Percentiles rank a stretch among this genome's conserved stretches.
phyloP scores from a whole-genome alignment of 768 basidiomycete species.

The Hydnomerulius pinastri region DNA sequence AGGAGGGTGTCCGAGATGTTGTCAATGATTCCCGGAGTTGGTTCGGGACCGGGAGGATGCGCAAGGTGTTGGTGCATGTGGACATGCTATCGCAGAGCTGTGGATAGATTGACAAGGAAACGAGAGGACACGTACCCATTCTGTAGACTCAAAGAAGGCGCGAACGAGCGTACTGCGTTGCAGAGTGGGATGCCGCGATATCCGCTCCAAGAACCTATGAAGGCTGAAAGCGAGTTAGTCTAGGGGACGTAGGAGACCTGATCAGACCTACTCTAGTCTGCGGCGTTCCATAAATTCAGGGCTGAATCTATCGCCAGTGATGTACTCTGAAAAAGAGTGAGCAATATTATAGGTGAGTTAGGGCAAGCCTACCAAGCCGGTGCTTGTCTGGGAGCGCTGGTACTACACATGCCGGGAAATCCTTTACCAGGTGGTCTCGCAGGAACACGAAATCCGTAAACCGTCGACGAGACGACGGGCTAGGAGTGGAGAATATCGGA shows the following conservation, averaged over 20 bases:
- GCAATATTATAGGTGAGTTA: not conserved
- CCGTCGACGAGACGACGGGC: slow-evolving; percentile 78
- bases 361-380: slow-evolving; percentile 70
- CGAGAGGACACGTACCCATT: slow-evolving; percentile 75
- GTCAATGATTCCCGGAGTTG: slow-evolving; percentile 81
- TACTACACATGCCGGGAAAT: slow-evolving; percentile 98
- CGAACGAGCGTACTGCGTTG: slow-evolving; percentile 89
- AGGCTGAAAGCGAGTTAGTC: slow-evolving; percentile 52
- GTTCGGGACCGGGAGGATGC: slow-evolving; percentile 86
- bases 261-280: slow-evolving; percentile 72
- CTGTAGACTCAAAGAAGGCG: slow-evolving; percentile 93
- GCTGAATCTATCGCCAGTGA: slow-evolving; percentile 97
- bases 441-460: slow-evolving; percentile 98
- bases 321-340: slow-evolving; percentile 67
- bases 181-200: slow-evolving; percentile 92
- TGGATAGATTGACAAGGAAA: slow-evolving; percentile 5
- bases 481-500: slow-evolving; percentile 76
- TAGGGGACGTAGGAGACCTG: not conserved
- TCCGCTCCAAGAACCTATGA: slow-evolving; percentile 87
- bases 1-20: slow-evolving; percentile 94
- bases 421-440: slow-evolving; percentile 80
- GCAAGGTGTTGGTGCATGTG: slow-evolving; percentile 96
- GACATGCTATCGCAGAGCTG: slow-evolving; percentile 64
- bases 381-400: slow-evolving; percentile 97
- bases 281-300: slow-evolving; percentile 96